A percentile compares a stretch with the other conserved stretches of the same genome.
Conservation (phyloP, 495 filamentous ascomycete species). For the Polyplosphaeria fusca region DNA sequence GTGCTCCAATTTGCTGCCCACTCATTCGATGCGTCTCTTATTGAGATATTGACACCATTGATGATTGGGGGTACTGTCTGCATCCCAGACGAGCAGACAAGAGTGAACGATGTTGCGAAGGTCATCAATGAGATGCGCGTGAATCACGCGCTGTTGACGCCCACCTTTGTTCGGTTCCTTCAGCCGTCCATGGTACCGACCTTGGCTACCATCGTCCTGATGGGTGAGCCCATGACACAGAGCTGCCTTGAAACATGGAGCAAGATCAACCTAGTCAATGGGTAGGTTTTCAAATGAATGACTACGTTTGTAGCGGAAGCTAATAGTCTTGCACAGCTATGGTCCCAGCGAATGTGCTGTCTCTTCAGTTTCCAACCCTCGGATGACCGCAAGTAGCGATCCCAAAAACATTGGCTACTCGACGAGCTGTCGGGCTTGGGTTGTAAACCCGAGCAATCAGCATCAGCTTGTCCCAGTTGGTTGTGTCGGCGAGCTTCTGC, state of each 20-base stretch:
- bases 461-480: constrained; percentile 23
- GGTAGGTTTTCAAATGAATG: constrained; percentile 1
- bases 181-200: constrained; percentile 25
- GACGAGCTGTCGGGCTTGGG: constrained; percentile 18
- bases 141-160: constrained; percentile 53
- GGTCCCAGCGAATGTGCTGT: constrained; percentile 32
- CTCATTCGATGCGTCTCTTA: constrained; percentile 53
- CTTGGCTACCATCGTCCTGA: constrained; percentile 18
- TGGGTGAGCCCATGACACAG: constrained; percentile 31
- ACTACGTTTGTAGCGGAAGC: background rate
- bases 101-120: constrained; percentile 50
- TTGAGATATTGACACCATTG: constrained; percentile 51
- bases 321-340: constrained; percentile 6
- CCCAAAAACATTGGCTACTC: constrained; percentile 27
- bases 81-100: constrained; percentile 57
- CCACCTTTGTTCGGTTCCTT: constrained; percentile 43
- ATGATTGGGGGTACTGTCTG: constrained; percentile 60
- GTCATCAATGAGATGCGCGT: constrained; percentile 51
- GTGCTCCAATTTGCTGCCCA: constrained; percentile 56
- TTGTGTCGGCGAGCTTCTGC: constrained; percentile 22
- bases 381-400: constrained; percentile 6
- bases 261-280: constrained; percentile 25
- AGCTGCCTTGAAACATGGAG: constrained; percentile 28
- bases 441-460: constrained; percentile 21
- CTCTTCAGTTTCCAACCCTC: constrained; percentile 11